Conservation (phyloP, 805 yeast genomes). For the Zygoascus ofunaensis region DNA sequence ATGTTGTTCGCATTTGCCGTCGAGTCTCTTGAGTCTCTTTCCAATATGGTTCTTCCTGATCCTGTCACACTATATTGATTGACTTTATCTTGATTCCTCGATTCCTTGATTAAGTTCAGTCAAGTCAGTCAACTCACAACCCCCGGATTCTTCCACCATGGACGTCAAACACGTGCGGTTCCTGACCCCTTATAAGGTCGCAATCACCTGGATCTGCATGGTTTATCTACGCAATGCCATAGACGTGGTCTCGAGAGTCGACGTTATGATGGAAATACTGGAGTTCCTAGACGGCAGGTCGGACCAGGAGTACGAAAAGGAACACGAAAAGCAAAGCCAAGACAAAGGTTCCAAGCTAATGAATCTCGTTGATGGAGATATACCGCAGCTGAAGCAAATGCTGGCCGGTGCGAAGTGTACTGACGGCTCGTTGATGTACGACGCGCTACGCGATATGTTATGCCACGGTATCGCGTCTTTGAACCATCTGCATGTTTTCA, state of each 20-base stretch:
- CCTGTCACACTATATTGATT: no score
- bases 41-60: no score
- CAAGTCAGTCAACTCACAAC: no score
- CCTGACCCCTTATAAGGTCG: slow-evolving; percentile 22
- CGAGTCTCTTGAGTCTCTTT: no score
- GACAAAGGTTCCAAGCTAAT: no score
- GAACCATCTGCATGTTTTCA: slow-evolving; percentile 14
- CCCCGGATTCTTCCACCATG: no score
- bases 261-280: slow-evolving; percentile 21
- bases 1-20: no score
- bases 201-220: slow-evolving; percentile 14
- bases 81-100: no score
- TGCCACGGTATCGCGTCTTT: slow-evolving; percentile 9
- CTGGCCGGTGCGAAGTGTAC: slow-evolving; percentile 3
- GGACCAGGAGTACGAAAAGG: neutral
- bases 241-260: slow-evolving; percentile 6
- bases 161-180: slow-evolving; percentile 4
- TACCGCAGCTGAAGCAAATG: neutral
- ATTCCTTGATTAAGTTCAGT: no score
- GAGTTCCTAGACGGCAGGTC: slow-evolving; percentile 8
- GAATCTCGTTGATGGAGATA: neutral
- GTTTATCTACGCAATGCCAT: slow-evolving; percentile 17
- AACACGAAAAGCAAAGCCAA: neutral
- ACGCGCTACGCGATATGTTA: slow-evolving; percentile 6
- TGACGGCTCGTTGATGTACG: slow-evolving; percentile 3